Evolutionary conservation across 202 grass and related monocot species (phyloP), one percentile per base, ranked within the genome.

Genomic region (Panicum virgatum): DNA sequence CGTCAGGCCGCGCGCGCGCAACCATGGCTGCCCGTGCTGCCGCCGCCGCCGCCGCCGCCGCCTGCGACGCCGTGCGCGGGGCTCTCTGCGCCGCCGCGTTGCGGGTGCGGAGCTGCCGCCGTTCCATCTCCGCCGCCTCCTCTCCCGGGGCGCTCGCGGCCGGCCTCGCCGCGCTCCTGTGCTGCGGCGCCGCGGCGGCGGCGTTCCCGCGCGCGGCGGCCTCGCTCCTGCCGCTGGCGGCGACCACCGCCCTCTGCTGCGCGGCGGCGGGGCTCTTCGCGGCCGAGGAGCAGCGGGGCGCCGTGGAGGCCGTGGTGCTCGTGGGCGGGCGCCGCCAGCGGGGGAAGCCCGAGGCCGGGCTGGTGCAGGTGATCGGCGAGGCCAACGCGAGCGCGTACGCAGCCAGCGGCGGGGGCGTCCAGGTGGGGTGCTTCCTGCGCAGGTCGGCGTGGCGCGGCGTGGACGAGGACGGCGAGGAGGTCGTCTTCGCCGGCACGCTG

Each of bases 171-270:
- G 82, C 66, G 45, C 27, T 76, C 26, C 23, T 82, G 6, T 82
- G 22, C 58, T 1, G 32, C 32, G 32, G 2, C 32, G 32, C 32
- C 32, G 32, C 0, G 59, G 54, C 66, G 0, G 69, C 73, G 3
- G 59, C 79, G 51, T 76, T 92, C 75, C 80, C 79, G 29, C 80
- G 88, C 30, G 44, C 87, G 46, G 22, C 84, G 57, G 43, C 79
- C 53, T 94, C 89, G 68, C 86, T 94, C 81, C 84, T 91, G 11
- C 95, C 95, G 5, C 95, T 98, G 27, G 72, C 85, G 59, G 40
- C 72, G 30, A 89, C 95, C 25, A 98, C 92, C 42, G 51, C 86
- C 25, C 59, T 83, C 25, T 98, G 90, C 80, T 82, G 67, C 52
- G 37, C 84, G 53, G 82, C 90, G 84, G 67, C 85, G 42, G 73